Evolutionary conservation across 2,329 filamentous ascomycete species (phyloP).

Genomic region (Cladosporium halotolerans): DNA sequence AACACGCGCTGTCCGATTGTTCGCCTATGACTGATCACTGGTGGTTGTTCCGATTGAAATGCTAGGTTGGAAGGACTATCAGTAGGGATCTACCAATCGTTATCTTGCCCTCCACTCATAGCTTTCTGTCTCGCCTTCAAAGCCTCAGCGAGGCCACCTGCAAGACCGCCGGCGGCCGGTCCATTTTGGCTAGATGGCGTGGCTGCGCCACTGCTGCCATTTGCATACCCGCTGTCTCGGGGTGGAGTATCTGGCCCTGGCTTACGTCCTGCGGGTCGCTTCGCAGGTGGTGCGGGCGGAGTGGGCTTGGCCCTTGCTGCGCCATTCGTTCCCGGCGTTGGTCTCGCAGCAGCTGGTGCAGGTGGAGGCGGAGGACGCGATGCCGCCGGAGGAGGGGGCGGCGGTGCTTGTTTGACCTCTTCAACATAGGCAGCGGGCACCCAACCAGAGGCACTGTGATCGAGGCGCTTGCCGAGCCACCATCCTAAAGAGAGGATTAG

Average conservation of each 20-base stretch:
- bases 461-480: slow-evolving; percentile 80
- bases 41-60: neutral
- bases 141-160: slow-evolving; percentile 46
- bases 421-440: slow-evolving; percentile 90
- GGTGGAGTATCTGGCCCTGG: slow-evolving; percentile 59
- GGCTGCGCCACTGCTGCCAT: slow-evolving; percentile 32
- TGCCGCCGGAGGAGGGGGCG: slow-evolving; percentile 49
- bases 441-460: slow-evolving; percentile 75
- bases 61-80: neutral
- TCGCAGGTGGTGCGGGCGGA: slow-evolving; percentile 71
- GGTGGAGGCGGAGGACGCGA: slow-evolving; percentile 56
- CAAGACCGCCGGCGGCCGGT: slow-evolving; percentile 39
- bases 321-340: slow-evolving; percentile 27
- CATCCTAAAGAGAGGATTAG: slow-evolving; percentile 57
- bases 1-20: neutral
- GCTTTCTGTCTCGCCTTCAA: slow-evolving; percentile 44
- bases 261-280: slow-evolving; percentile 71
- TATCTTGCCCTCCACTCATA: slow-evolving; percentile 34
- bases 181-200: slow-evolving; percentile 32
- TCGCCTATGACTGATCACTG: neutral
- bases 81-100: slow-evolving; percentile 15
- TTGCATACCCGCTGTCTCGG: slow-evolving; percentile 56
- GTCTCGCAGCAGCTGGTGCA: slow-evolving; percentile 38
- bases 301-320: slow-evolving; percentile 57
- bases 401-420: slow-evolving; percentile 57